Conservation (phyloP, 2,329 filamentous ascomycete genomes). For the Trichoderma breve region DNA sequence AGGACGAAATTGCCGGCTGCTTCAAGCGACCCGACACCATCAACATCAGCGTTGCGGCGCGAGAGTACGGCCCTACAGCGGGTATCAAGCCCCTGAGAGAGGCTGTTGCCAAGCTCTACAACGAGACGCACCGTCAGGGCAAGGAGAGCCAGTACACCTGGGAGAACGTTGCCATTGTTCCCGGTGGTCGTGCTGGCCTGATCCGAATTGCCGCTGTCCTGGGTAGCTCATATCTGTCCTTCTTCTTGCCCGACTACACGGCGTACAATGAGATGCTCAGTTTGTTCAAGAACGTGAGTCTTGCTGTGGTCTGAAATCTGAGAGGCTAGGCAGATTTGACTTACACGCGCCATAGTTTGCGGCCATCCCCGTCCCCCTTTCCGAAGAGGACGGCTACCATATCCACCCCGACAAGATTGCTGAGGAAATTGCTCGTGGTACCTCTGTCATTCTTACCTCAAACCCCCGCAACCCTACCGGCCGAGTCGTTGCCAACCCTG, state of each 20-base stretch:
- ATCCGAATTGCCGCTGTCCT: conserved; percentile 93
- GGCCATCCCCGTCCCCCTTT: conserved; percentile 80
- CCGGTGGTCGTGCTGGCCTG: conserved; percentile 85
- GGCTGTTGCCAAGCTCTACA: conserved; percentile 89
- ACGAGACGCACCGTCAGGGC: conserved; percentile 83
- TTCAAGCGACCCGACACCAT: conserved; percentile 79
- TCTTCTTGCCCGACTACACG: conserved; percentile 94
- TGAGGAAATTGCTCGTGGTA: conserved; percentile 83
- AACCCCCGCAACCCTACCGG: conserved; percentile 96
- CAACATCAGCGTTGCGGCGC: conserved; percentile 71
- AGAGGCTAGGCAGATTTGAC: neutral
- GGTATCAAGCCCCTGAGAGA: conserved; percentile 88
- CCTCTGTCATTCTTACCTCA: conserved; percentile 85
- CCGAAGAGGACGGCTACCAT: conserved; percentile 83
- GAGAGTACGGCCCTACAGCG: conserved; percentile 91
- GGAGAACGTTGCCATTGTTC: conserved; percentile 97
- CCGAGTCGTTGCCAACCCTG: conserved; percentile 78
- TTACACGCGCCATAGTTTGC: conserved; percentile 59
- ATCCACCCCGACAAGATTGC: conserved; percentile 92
- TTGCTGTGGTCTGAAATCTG: neutral
- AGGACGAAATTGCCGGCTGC: conserved; percentile 86
- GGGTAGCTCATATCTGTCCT: conserved; percentile 87
- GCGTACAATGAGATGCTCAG: conserved; percentile 98
- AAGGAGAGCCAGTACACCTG: conserved; percentile 89
- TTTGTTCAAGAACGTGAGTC: conserved; percentile 78